Percentiles rank a stretch among this genome's conserved stretches.
phyloP scores from a whole-genome alignment of 805 yeast genomes.

The Starmerella bombicola region DNA sequence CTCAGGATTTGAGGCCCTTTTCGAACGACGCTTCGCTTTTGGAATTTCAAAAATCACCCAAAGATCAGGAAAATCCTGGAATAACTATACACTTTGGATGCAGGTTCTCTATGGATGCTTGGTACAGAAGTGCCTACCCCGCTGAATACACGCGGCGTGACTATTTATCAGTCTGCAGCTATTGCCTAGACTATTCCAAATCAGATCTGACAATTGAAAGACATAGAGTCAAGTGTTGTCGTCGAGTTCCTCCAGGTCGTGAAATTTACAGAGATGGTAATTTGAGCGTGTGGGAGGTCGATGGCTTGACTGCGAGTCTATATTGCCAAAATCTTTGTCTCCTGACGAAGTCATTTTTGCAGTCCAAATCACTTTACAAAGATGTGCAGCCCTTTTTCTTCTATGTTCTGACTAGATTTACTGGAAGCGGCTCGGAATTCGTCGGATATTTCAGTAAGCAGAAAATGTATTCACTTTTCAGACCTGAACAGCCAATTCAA shows the following conservation, averaged over 20 bases:
- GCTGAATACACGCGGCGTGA: constrained; percentile 58
- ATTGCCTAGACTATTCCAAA: constrained; percentile 66
- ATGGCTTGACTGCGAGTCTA: constrained; percentile 68
- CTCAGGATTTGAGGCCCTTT: neutral
- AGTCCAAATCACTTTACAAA: constrained; percentile 82
- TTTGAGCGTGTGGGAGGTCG: constrained; percentile 76
- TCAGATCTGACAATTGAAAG: constrained; percentile 55
- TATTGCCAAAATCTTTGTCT: constrained; percentile 87
- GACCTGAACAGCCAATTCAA: constrained; percentile 34
- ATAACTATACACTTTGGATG: constrained; percentile 50
- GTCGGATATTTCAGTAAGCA: constrained; percentile 94
- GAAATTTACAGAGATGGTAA: constrained; percentile 66
- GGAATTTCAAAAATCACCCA: neutral
- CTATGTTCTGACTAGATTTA: constrained; percentile 67
- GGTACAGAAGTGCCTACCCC: constrained; percentile 92
- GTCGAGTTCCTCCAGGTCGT: constrained; percentile 74
- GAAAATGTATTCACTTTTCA: constrained; percentile 27
- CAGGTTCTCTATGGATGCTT: constrained; percentile 64
- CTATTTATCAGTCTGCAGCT: constrained; percentile 66
- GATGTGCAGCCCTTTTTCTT: constrained; percentile 94
- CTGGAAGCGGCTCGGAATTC: constrained; percentile 36
- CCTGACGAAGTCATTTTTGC: constrained; percentile 74
- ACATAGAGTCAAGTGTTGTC: constrained; percentile 63
- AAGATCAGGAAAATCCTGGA: neutral
- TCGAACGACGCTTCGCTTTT: neutral